Conservation (phyloP, 768 basidiomycete species). For the Leccinum incarnatum region DNA sequence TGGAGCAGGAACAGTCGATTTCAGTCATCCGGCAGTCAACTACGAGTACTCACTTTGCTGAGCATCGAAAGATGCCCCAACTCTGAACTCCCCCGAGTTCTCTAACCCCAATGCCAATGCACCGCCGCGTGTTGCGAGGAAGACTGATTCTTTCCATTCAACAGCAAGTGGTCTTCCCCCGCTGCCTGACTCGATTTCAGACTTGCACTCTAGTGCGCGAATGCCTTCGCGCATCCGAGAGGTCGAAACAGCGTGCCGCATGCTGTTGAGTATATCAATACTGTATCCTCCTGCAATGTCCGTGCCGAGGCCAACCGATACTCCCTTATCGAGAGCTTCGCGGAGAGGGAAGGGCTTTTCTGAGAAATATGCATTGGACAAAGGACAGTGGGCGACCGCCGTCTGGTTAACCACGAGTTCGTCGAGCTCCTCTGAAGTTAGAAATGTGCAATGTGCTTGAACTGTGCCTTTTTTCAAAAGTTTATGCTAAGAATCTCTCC, state of each 20-base stretch:
- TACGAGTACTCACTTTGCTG: constrained; percentile 57
- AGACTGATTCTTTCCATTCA: constrained; percentile 80
- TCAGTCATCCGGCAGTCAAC: not conserved
- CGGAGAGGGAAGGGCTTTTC: constrained; percentile 63
- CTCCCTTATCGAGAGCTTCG: constrained; percentile 61
- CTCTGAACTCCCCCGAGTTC: constrained; percentile 49
- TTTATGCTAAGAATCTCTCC: constrained; percentile 40
- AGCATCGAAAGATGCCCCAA: constrained; percentile 71
- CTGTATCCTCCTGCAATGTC: constrained; percentile 88
- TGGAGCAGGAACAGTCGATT: constrained; percentile 18
- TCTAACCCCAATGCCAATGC: constrained; percentile 64
- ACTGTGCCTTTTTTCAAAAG: constrained; percentile 65
- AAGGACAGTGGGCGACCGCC: constrained; percentile 81
- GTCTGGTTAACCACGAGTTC: constrained; percentile 50
- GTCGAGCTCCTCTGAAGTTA: constrained; percentile 48
- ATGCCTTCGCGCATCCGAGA: constrained; percentile 67
- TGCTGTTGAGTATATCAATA: constrained; percentile 70
- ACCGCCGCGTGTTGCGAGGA: constrained; percentile 80
- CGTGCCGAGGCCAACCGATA: constrained; percentile 77
- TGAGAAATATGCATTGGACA: constrained; percentile 89
- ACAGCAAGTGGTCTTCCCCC: constrained; percentile 42
- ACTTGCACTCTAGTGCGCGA: constrained; percentile 26
- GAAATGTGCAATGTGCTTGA: constrained; percentile 89
- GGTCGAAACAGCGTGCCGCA: constrained; percentile 75
- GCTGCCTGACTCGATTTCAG: not conserved